Base-by-base conservation (phyloP, 2,329 filamentous ascomycete genomes). In the Penicillium sclerotiorum region DNA sequence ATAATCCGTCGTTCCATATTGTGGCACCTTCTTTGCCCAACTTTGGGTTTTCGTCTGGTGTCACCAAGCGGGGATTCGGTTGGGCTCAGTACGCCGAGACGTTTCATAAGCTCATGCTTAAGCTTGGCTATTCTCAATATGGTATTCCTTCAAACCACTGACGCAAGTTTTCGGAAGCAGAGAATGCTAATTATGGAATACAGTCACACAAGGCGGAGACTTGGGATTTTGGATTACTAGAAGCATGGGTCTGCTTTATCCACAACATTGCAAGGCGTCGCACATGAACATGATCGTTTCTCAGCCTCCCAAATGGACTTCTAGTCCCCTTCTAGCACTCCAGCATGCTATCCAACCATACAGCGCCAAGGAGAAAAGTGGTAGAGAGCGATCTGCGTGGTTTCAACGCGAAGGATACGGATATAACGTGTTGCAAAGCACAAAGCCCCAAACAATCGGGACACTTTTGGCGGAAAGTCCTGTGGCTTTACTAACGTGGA, bases 361-460 rank as follows among this genome's bases (percentile, higher is more conserved):
- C 20, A 58, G 13, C 8, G 36, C 17, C 13, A 47, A 53, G 9
- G 59, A 62, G 47, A 41, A 53, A 50, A 36, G 57, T 36, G 48
- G 61, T 37, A 35, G 45, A 5, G 25, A 51, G 33, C 42, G 58
- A 21, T 55, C 47, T 4, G 40, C 53, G 39, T 61, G 58, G 59
- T 62, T 62, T 33, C 35, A 48, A 8, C 45, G 17, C 0, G 55
- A 64, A 37, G 65, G 64, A 8, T 64, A 48, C 32, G 60, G 81
- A 3, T 90, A 90, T 65, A 77, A 80, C 49, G 49, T 74, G 1
- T 68, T 81, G 45, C 86, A 90, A 60, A 72, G 73, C 7, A 91
- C 88, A 0, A 86, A 86, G 52, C 89, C 89, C 0, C 84, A 89
- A 42, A 93, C 89, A 0, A 66, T 92, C 0, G 85, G 85, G 0